Base-by-base conservation (phyloP, 257 asterid species). In the Craterostigma plantagineum region DNA sequence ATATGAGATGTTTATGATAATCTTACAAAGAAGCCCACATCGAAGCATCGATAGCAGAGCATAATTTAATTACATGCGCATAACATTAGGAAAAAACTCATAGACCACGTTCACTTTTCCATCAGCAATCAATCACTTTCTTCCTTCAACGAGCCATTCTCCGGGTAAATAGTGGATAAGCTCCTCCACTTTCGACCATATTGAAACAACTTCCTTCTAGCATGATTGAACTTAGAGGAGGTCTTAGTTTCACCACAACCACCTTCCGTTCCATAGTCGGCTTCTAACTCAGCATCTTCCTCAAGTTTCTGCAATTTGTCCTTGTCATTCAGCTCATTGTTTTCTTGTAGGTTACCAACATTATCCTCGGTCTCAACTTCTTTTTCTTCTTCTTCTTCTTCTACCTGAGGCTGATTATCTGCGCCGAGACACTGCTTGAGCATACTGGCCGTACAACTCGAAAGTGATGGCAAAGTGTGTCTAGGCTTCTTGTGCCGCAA, bases 151-250 rank as follows among this genome's bases (percentile, higher is more conserved):
- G 48, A 60, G 41, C 46, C 44, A 39, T 58, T 64, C 35, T 23
- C 61, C 16, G 60, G 61, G 56, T 50, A 54, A 43, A 48, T 57
- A 46, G 46, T 35, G 34, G 63, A 50, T 18, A 46, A 58, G 50
- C 56, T 69, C 61, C 69, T 72, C 48, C 60, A 52, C 55, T 63
- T 79, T 66, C 81, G 67, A 55, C 66, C 60, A 46, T 58, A 53
- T 51, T 41, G 57, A 40, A 56, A 39, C 17, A 36, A 38, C 7
- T 51, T 50, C 30, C 38, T 39, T 18, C 47, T 65, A 35, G 38
- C 49, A 35, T 34, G 49, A 33, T 46, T 18, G 23, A 7, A 23
- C 46, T 55, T 16, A 18, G 62, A 55, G 30, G 30, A 6, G 2
- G 30, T 23, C 2, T 2, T 23, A 23, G 4, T 23, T 23, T 23